phyloP scores from a whole-genome alignment of 768 basidiomycete species.

The Steccherinum ochraceum region DNA sequence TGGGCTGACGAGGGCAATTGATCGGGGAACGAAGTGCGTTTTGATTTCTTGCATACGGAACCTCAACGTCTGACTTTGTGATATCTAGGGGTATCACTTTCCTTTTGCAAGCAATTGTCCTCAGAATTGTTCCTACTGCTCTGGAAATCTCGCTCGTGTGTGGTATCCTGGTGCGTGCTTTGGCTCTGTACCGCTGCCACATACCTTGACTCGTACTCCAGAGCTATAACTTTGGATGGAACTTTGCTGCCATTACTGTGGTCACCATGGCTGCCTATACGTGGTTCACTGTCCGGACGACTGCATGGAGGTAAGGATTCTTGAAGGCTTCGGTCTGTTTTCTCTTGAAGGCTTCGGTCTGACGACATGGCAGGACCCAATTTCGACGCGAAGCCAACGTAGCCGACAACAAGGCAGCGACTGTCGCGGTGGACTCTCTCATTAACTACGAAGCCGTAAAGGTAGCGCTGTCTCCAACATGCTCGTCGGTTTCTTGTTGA shows the following conservation, averaged over 20 bases:
- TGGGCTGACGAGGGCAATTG: slow-evolving; percentile 92
- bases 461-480: slow-evolving; percentile 35
- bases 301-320: slow-evolving; percentile 90
- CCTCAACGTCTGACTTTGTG: not conserved
- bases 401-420: slow-evolving; percentile 95
- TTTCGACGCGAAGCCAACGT: slow-evolving; percentile 94
- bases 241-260: slow-evolving; percentile 89
- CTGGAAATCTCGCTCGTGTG: slow-evolving; percentile 96
- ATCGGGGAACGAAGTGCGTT: slow-evolving; percentile 90
- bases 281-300: slow-evolving; percentile 96
- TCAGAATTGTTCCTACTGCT: slow-evolving; percentile 93
- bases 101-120: slow-evolving; percentile 86
- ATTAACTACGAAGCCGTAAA: slow-evolving; percentile 99
- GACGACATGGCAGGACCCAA: slow-evolving; percentile 51
- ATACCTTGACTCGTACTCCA: slow-evolving; percentile 21
- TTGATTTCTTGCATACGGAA: not conserved
- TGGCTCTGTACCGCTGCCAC: not conserved
- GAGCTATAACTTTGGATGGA: slow-evolving; percentile 98
- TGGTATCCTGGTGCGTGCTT: slow-evolving; percentile 76
- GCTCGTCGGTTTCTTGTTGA: too few relatives aligned
- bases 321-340: too few relatives aligned
- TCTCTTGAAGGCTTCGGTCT: not conserved
- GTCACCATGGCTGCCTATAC: slow-evolving; percentile 85
- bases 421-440: slow-evolving; percentile 87
- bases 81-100: slow-evolving; percentile 85